Conservation (phyloP, 108 stramenopile species). For the Cylindrotheca fusiformis region DNA sequence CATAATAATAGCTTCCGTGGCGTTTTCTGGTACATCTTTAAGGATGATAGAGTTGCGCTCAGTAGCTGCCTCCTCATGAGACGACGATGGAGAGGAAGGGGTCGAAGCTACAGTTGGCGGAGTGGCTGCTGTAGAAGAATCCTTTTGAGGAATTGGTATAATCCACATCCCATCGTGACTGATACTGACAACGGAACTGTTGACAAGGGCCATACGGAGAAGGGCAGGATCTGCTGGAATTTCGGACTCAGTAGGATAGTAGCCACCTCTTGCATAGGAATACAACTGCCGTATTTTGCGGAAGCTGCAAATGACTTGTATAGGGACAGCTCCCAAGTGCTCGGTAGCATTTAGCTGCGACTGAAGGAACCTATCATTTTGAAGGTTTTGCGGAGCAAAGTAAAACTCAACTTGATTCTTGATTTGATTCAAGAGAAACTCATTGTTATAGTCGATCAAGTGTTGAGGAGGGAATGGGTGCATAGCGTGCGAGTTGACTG, state of each 20-base stretch:
- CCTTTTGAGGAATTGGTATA: conserved; percentile 21
- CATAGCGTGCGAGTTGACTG: not conserved
- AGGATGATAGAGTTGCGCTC: conserved; percentile 4
- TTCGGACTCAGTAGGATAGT: conserved; percentile 4
- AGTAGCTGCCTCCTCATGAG: not conserved
- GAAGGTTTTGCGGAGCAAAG: conserved; percentile 56
- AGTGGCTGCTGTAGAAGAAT: not conserved
- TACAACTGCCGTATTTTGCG: conserved; percentile 56
- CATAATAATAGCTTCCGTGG: not conserved
- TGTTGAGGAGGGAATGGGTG: not conserved
- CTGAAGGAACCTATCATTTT: conserved; percentile 49
- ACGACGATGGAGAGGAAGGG: conserved; percentile 15
- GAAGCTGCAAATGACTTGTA: conserved; percentile 51
- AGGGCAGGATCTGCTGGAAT: conserved; percentile 31
- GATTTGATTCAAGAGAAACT: not conserved
- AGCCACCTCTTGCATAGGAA: conserved; percentile 3
- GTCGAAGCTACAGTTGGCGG: not conserved
- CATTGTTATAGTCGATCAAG: not conserved
- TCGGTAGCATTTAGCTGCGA: conserved; percentile 38
- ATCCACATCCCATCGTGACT: conserved; percentile 57
- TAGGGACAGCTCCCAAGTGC: conserved; percentile 41
- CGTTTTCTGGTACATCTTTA: not conserved
- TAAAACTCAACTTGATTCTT: conserved; percentile 60
- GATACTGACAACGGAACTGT: conserved; percentile 36
- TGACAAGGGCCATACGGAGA: conserved; percentile 33